Percentiles rank a stretch among this genome's conserved stretches.
These are phyloP conservation scores for Ceratobasidium sp. DNA, from an alignment of 1,284 basidiomycete species.

Conservation along the genomic window DNA sequence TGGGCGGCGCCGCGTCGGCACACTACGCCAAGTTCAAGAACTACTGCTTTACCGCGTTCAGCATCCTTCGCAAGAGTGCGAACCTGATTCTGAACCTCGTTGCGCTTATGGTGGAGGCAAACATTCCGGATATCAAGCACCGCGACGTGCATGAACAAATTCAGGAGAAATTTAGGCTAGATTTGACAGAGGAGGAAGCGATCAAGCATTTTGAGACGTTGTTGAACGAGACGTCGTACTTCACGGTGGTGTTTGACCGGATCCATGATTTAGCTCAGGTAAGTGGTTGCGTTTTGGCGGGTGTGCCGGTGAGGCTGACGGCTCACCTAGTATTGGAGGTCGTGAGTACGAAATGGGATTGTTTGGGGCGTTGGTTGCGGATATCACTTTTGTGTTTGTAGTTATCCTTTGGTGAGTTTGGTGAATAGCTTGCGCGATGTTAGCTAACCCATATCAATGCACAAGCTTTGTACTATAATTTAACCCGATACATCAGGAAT, in stretches of 20 bases:
- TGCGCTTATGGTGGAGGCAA: conserved; percentile 97
- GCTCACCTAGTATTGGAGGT: conserved; percentile 35
- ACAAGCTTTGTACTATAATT: too few species aligned
- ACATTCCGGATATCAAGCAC: conserved; percentile 97
- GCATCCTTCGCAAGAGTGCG: conserved; percentile 95
- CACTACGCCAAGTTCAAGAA: conserved; percentile 97
- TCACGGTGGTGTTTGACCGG: conserved; percentile 92
- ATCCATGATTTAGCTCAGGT: conserved; percentile 87
- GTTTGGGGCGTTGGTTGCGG: too few species aligned
- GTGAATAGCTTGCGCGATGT: too few species aligned
- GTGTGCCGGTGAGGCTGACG: not conserved
- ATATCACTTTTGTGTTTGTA: too few species aligned
- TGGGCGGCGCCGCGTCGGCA: conserved; percentile 94
- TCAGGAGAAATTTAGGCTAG: conserved; percentile 96
- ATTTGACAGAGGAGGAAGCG: conserved; percentile 95
- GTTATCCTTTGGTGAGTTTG: too few species aligned
- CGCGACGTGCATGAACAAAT: conserved; percentile 89
- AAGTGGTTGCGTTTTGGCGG: not conserved
- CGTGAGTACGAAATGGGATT: not conserved
- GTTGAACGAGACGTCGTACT: conserved; percentile 94
- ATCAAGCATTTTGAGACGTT: conserved; percentile 96
- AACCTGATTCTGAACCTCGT: conserved; percentile 98
- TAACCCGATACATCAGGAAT: too few species aligned
- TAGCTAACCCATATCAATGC: too few species aligned
- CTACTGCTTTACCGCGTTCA: conserved; percentile 96